Percentiles rank a stretch among this genome's conserved stretches.
These are phyloP conservation scores for Pinguiococcus pyrenoidosus DNA, from an alignment of 108 stramenopile genomes.

Conservation along the genomic window DNA sequence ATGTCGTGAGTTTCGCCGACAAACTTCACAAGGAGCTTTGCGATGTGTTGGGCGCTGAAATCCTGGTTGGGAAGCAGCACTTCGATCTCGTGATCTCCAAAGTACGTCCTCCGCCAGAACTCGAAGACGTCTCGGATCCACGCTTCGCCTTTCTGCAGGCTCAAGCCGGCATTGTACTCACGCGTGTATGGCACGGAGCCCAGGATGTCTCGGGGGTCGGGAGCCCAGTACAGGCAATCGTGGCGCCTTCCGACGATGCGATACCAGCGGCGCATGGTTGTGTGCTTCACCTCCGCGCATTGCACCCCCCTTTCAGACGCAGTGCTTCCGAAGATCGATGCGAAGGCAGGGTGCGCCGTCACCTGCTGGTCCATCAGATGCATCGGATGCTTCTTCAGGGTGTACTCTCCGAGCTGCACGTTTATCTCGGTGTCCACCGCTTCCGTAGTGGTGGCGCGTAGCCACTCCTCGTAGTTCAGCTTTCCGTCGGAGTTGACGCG, in stretches of 20 bases:
- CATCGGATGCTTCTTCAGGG: slow-evolving; percentile 93
- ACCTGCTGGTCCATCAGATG: slow-evolving; percentile 74
- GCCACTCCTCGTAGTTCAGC: slow-evolving; percentile 86
- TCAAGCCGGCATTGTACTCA: slow-evolving; percentile 61
- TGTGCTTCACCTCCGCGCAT: slow-evolving; percentile 94
- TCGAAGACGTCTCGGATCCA: slow-evolving; percentile 80
- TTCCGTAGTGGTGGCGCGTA: slow-evolving; percentile 86
- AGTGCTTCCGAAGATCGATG: slow-evolving; percentile 10
- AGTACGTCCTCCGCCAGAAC: slow-evolving; percentile 45
- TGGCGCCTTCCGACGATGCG: slow-evolving; percentile 85
- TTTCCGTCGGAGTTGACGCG: slow-evolving; percentile 57
- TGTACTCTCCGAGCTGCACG: slow-evolving; percentile 90
- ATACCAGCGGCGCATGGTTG: slow-evolving; percentile 83
- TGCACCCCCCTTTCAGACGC: slow-evolving; percentile 15
- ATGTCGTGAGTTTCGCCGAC: too few relatives aligned
- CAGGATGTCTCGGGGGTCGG: slow-evolving; percentile 15
- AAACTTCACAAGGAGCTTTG: too few relatives aligned
- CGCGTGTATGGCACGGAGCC: slow-evolving; percentile 65
- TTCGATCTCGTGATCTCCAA: too few relatives aligned
- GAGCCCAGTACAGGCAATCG: slow-evolving; percentile 60
- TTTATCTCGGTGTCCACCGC: slow-evolving; percentile 92
- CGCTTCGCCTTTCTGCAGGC: slow-evolving; percentile 51
- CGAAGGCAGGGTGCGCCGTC: slow-evolving; percentile 72
- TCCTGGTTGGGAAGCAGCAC: too few relatives aligned
- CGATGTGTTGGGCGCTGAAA: too few relatives aligned